These are phyloP conservation scores for Lophiostoma macrostomum DNA, from an alignment of 495 filamentous ascomycete genomes.

Conservation along the genomic window DNA sequence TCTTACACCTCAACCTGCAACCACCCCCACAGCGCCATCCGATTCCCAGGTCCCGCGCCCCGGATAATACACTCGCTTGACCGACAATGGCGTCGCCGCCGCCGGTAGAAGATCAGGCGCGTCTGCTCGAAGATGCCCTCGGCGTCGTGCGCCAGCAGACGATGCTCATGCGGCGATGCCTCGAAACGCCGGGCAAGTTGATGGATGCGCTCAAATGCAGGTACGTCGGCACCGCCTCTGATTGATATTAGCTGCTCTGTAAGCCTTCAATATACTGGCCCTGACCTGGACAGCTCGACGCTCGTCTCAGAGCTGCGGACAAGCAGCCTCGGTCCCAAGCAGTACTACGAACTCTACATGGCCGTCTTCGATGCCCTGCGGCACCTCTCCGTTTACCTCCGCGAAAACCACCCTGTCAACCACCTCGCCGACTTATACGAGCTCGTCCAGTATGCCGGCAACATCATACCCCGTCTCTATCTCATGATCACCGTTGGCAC, in stretches of 20 bases:
- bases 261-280: conserved; percentile 6
- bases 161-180: conserved; percentile 90
- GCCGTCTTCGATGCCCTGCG: conserved; percentile 95
- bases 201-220: conserved; percentile 99
- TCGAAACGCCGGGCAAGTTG: conserved; percentile 96
- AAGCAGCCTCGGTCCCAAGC: conserved; percentile 90
- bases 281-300: conserved; percentile 65
- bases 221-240: conserved; percentile 49
- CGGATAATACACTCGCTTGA: conserved; percentile 5
- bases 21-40: conserved; percentile 9
- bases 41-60: conserved; percentile 10
- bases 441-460: conserved; percentile 97
- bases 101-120: conserved; percentile 79
- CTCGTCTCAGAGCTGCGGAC: conserved; percentile 96
- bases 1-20: neutral
- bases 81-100: conserved; percentile 37
- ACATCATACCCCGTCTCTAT: conserved; percentile 93
- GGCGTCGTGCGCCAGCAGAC: conserved; percentile 95
- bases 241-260: neutral
- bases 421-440: conserved; percentile 98
- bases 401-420: conserved; percentile 95
- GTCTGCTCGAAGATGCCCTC: conserved; percentile 94
- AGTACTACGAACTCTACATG: conserved; percentile 99
- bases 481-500: conserved; percentile 99
- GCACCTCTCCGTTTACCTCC: conserved; percentile 92